Evolutionary conservation across 1,284 basidiomycete species (phyloP), one percentile per base, ranked within the genome.

Genomic region (Mycosarcoma maydis): DNA sequence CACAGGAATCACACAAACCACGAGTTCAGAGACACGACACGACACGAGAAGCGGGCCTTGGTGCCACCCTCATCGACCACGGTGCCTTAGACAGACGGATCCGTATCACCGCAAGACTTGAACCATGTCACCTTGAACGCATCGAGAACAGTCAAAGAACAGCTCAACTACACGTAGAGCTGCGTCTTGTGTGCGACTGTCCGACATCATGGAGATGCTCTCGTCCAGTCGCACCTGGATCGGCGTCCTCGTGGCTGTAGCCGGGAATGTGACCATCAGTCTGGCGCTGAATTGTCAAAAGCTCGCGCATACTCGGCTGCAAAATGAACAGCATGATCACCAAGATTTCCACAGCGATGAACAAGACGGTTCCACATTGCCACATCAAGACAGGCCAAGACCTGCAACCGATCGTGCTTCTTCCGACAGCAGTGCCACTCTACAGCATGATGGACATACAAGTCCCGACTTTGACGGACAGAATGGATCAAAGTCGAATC

Each of bases 241-340:
- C 60, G 94, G 94, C 29, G 94, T 96, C 38, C 86, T 86, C 11
- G 88, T 94, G 46, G 90, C 93, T 4, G 87, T 95, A 47, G 85
- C 86, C 1, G 94, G 93, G 41, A 96, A 96, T 80, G 82, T 94
- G 6, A 87, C 96, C 65, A 94, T 97, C 70, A 91, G 90, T 11
- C 85, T 95, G 2, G 94, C 93, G 3, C 86, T 97, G 76, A 79
- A 83, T 47, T 74, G 70, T 50, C 94, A 96, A 83, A 96, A 96
- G 81, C 87, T 96, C 6, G 92, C 92, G 0, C 94, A 97, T 83
- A 86, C 87, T 73, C 86, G 90, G 30, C 84, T 92, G 22, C 88
- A 74, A 20, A 44, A 68, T 26, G 48, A 46, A 26, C 46, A 66
- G 30, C 42, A 53, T 22, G 26, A 10, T 6, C 47, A 45, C 4